phyloP scores from a whole-genome alignment of 345 rosid species.

The Psidium guajava region DNA sequence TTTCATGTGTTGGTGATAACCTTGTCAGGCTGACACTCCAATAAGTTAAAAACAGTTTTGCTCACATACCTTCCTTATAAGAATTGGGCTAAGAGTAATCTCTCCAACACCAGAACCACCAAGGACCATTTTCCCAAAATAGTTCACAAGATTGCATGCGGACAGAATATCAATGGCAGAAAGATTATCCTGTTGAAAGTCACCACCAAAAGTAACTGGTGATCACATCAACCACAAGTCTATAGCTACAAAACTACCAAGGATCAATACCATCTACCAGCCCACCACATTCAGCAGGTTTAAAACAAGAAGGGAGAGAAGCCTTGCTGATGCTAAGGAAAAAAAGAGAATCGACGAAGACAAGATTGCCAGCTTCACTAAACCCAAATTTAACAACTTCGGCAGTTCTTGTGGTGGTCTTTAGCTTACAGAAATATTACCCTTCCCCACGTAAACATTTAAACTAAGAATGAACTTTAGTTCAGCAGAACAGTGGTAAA shows the following conservation, averaged over 20 bases:
- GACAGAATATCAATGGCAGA: conserved; percentile 95
- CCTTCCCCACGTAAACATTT: background rate
- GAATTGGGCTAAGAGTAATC: conserved; percentile 83
- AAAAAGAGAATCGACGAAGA: background rate
- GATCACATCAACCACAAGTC: background rate
- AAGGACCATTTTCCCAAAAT: conserved; percentile 97
- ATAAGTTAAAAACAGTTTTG: background rate
- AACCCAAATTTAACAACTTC: background rate
- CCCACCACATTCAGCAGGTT: background rate
- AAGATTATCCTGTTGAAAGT: conserved; percentile 70
- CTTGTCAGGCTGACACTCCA: background rate
- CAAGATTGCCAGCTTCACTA: background rate
- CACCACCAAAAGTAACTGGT: background rate
- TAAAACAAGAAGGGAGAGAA: background rate
- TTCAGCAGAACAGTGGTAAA: background rate
- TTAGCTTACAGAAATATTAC: background rate
- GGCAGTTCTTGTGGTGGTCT: background rate
- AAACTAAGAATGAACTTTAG: background rate
- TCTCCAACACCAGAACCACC: conserved; percentile 99
- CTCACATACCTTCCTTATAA: conserved; percentile 66
- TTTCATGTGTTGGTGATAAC: background rate
- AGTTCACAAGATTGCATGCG: conserved; percentile 92
- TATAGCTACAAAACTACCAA: background rate
- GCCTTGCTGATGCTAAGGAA: background rate
- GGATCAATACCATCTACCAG: background rate